Percentiles rank a stretch among this genome's conserved stretches.
Evolutionary conservation across 2,329 filamentous ascomycete genomes (phyloP).

Genomic region (Fusarium marasasianum): DNA sequence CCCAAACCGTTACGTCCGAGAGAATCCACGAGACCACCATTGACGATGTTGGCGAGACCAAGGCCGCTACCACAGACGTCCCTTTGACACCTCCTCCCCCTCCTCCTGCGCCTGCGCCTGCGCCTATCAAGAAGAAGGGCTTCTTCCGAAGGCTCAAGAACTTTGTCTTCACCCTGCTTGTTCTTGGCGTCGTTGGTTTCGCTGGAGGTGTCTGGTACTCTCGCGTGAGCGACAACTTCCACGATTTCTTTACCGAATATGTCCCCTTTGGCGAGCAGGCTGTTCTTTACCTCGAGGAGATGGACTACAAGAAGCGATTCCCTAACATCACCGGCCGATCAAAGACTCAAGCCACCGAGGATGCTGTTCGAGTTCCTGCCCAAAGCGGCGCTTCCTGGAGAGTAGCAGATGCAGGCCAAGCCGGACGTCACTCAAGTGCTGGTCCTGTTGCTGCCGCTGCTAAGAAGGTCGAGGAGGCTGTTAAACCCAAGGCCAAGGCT

Average conservation of each 20-base stretch:
- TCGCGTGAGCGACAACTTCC: conserved; percentile 94
- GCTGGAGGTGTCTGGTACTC: conserved; percentile 92
- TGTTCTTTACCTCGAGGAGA: conserved; percentile 94
- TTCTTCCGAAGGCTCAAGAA: conserved; percentile 78
- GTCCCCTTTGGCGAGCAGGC: conserved; percentile 93
- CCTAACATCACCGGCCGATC: conserved; percentile 60
- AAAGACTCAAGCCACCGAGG: conserved; percentile 64
- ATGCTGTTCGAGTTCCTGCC: conserved; percentile 83
- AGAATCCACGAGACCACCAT: conserved; percentile 52
- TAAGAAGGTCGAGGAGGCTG: conserved; percentile 44
- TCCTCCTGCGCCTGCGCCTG: conserved; percentile 48
- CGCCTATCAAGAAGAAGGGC: conserved; percentile 65
- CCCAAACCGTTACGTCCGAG: conserved; percentile 61
- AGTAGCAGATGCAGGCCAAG: conserved; percentile 68
- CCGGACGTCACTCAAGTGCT: conserved; percentile 70
- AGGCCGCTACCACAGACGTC: conserved; percentile 51
- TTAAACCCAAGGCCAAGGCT: conserved; percentile 43
- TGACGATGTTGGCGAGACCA: conserved; percentile 50
- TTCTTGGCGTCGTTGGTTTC: conserved; percentile 82
- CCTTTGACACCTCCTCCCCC: conserved; percentile 46
- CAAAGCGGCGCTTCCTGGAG: conserved; percentile 88
- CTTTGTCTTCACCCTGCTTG: conserved; percentile 78
- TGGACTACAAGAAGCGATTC: conserved; percentile 90
- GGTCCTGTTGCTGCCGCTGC: conserved; percentile 47
- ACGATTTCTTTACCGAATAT: conserved; percentile 99